Conservation (phyloP, 1,284 basidiomycete genomes). For the Cryptococcus floricola region DNA sequence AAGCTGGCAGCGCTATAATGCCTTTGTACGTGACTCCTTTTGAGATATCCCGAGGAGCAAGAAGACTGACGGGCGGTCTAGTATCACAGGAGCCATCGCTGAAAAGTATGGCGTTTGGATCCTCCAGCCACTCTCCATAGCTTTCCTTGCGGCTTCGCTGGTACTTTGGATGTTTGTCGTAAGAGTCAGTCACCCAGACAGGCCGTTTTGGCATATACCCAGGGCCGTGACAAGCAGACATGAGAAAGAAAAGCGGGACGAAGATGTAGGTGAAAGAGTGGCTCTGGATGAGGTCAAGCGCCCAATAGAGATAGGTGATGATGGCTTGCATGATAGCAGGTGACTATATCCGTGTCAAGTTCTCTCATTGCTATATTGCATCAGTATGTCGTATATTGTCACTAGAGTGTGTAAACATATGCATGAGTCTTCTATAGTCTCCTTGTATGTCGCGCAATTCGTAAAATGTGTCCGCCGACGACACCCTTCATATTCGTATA, state of each 20-base stretch:
- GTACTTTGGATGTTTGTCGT: slow-evolving; percentile 32
- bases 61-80: not conserved
- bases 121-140: slow-evolving; percentile 40
- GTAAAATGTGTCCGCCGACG: too few species aligned
- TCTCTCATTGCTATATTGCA: too few species aligned
- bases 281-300: too few species aligned
- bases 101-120: slow-evolving; percentile 42
- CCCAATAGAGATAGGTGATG: too few species aligned
- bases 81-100: slow-evolving; percentile 38
- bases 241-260: not conserved
- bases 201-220: not conserved
- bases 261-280: too few species aligned
- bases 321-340: too few species aligned
- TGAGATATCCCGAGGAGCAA: not conserved
- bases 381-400: too few species aligned
- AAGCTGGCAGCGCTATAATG: slow-evolving; percentile 62
- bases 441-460: too few species aligned
- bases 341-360: too few species aligned
- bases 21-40: slow-evolving; percentile 52
- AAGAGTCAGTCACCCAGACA: slow-evolving; percentile 1
- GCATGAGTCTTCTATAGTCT: too few species aligned
- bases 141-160: slow-evolving; percentile 28
- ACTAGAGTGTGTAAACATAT: too few species aligned
- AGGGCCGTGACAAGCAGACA: not conserved
- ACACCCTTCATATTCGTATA: too few species aligned